A percentile compares a stretch with the other conserved stretches of the same genome.
phyloP scores from a whole-genome alignment of 768 basidiomycete genomes.

The Favolaschia claudopus region DNA sequence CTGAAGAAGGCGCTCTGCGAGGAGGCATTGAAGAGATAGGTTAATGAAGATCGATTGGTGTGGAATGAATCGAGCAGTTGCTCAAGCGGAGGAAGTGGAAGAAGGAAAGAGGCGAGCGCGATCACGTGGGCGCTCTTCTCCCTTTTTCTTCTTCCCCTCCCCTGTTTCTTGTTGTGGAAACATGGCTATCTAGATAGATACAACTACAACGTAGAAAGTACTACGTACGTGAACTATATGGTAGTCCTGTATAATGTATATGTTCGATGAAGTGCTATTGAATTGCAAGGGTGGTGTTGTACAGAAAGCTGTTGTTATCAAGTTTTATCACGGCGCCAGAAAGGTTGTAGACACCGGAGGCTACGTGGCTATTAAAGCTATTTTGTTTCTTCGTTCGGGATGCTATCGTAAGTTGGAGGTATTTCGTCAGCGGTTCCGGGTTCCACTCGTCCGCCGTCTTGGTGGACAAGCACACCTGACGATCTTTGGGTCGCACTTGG shows the following conservation, averaged over 20 bases:
- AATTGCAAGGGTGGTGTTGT: neutral
- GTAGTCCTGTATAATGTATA: slow-evolving; percentile 7
- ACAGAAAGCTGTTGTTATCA: neutral
- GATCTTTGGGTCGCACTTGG: slow-evolving; percentile 13
- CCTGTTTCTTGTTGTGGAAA: too few species aligned
- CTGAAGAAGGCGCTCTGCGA: slow-evolving; percentile 60
- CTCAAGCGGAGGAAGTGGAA: neutral
- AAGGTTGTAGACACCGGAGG: too few species aligned
- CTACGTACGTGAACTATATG: slow-evolving; percentile 9
- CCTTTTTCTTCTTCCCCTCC: neutral
- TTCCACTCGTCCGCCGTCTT: slow-evolving; percentile 20
- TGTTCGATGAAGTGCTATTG: neutral
- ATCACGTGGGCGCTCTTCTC: slow-evolving; percentile 10
- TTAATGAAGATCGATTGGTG: neutral
- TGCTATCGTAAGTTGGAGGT: slow-evolving; percentile 34
- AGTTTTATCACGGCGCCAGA: neutral
- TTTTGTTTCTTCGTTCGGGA: slow-evolving; percentile 22
- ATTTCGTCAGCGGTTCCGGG: slow-evolving; percentile 25
- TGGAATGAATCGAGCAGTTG: neutral
- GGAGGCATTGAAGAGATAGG: slow-evolving; percentile 48
- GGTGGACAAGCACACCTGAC: slow-evolving; percentile 28
- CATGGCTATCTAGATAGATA: slow-evolving; percentile 13
- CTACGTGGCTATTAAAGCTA: neutral
- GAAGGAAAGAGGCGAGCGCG: neutral
- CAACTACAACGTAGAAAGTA: neutral